Percentiles rank a stretch among this genome's conserved stretches.
Evolutionary conservation across 2,329 filamentous ascomycete species (phyloP).

Genomic region (Coniochaeta prunicola): DNA sequence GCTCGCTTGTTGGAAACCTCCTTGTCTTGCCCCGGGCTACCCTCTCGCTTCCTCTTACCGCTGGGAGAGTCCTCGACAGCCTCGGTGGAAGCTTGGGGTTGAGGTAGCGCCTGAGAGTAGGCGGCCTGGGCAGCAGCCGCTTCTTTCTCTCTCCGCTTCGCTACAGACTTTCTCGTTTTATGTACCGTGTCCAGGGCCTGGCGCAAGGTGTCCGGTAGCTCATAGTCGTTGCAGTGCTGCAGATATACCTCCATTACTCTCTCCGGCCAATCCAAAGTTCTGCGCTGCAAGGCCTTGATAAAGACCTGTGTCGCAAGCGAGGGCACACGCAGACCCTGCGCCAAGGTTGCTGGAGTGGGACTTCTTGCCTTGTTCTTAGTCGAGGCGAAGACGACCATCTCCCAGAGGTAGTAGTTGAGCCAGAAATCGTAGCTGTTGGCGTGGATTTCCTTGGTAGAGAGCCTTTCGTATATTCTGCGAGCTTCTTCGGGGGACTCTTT

Average conservation of each 20-base stretch:
- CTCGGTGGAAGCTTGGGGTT: slow-evolving; percentile 15
- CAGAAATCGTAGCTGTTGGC: slow-evolving; percentile 87
- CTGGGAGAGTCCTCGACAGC: slow-evolving; percentile 19
- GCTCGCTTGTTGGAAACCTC: slow-evolving; percentile 60
- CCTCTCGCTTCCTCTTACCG: slow-evolving; percentile 70
- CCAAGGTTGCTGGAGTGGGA: slow-evolving; percentile 37
- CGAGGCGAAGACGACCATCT: slow-evolving; percentile 58
- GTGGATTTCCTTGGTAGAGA: slow-evolving; percentile 56
- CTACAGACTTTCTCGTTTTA: slow-evolving; percentile 57
- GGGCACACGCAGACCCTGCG: slow-evolving; percentile 54
- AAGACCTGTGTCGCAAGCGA: slow-evolving; percentile 69
- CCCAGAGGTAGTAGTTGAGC: slow-evolving; percentile 87
- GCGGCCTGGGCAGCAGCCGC: slow-evolving; percentile 46
- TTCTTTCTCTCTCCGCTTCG: slow-evolving; percentile 59
- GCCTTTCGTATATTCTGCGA: slow-evolving; percentile 66
- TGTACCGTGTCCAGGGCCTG: slow-evolving; percentile 67
- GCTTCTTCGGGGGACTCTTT: slow-evolving; percentile 72
- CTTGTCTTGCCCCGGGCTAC: slow-evolving; percentile 41
- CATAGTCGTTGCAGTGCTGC: slow-evolving; percentile 84
- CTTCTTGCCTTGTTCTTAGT: slow-evolving; percentile 44
- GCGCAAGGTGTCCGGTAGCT: slow-evolving; percentile 68
- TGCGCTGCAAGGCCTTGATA: slow-evolving; percentile 57
- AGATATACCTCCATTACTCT: slow-evolving; percentile 67
- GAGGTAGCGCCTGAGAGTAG: slow-evolving; percentile 17
- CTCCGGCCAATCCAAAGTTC: slow-evolving; percentile 68